Base-by-base conservation (phyloP, 805 yeast genomes). In the Teunomyces pallodes region DNA sequence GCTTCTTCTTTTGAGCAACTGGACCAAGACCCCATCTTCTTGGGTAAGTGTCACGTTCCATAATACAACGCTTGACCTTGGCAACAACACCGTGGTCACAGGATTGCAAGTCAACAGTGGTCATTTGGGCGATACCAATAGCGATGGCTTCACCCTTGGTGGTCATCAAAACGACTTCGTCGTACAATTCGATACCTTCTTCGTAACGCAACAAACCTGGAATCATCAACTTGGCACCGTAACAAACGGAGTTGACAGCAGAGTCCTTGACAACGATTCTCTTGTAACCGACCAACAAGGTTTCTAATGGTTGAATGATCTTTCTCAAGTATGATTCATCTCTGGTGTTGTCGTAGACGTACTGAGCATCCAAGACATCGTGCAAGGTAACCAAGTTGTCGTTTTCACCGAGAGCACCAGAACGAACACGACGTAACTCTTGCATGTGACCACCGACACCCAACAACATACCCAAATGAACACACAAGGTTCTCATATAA, bases 361-460 rank as follows among this genome's bases (percentile, higher is more conserved):
- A 94, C 77, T 94, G 99, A 49, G 99, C 99, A 70, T 94, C 99
- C 72, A 94, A 77, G 46, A 94, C 94, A 74, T 94, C 99, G 74
- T 94, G 99, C 65, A 94, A 80, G 53, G 99, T 91, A 50, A 94
- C 97, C 77, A 94, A 75, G 71, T 86, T 85, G 66, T 94, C 97
- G 61, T 77, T 80, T 75, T 94, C 99, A 62, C 84, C 79, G 66
- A 94, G 67, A 50, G 98, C 97, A 69, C 99, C 99, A 43, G 96
- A 88, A 76, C 99, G 85, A 54, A 94, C 99, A 80, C 99, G 91
- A 77, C 99, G 90, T 63, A 94, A 85, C 76, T 94, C 99, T 81
- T 94, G 99, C 99, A 94, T 94, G 77, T 94, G 99, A 59, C 98
- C 99, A 70, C 99, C 99, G 59, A 90, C 97, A 63, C 98, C 97